Conservation (phyloP, 164 flowering plant species). For the Nymphaea thermarum region DNA sequence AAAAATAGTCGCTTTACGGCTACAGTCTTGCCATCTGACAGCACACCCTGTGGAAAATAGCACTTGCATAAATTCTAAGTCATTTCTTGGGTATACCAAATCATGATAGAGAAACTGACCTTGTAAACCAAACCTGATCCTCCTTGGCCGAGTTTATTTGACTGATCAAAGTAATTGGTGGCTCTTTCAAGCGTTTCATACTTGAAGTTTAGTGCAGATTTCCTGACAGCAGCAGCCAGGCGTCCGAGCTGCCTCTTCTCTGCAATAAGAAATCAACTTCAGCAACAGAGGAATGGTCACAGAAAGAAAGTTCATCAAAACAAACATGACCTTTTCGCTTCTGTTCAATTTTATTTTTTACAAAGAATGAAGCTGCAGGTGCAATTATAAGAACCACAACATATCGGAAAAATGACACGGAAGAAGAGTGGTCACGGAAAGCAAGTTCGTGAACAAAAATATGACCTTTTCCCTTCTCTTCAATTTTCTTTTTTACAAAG, state of each 20-base stretch:
- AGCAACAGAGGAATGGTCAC: background rate
- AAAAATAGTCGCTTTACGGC: slow-evolving; percentile 75
- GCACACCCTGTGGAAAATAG: slow-evolving; percentile 29
- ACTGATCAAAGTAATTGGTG: slow-evolving; percentile 42
- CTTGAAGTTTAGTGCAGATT: slow-evolving; percentile 48
- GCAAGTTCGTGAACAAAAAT: background rate
- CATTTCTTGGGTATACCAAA: too few species aligned
- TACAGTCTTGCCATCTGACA: slow-evolving; percentile 49
- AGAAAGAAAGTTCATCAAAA: background rate
- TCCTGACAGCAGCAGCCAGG: slow-evolving; percentile 28
- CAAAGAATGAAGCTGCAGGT: slow-evolving; percentile 21
- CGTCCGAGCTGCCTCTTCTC: slow-evolving; percentile 52
- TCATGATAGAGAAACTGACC: slow-evolving; percentile 13
- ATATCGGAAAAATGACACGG: slow-evolving; percentile 24
- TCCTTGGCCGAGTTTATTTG: slow-evolving; percentile 73
- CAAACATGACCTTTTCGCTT: slow-evolving; percentile 32
- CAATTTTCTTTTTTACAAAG: slow-evolving; percentile 24
- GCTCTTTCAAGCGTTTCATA: slow-evolving; percentile 73
- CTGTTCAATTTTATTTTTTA: slow-evolving; percentile 18
- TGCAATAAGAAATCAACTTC: slow-evolving; percentile 14
- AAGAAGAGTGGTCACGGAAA: slow-evolving; percentile 1
- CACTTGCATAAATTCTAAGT: background rate
- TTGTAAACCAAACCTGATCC: slow-evolving; percentile 76
- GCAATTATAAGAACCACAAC: slow-evolving; percentile 24
- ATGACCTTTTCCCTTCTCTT: slow-evolving; percentile 38